Conservation (phyloP, 1,139 yeast genomes). For the Magnusiomyces fungicola region DNA sequence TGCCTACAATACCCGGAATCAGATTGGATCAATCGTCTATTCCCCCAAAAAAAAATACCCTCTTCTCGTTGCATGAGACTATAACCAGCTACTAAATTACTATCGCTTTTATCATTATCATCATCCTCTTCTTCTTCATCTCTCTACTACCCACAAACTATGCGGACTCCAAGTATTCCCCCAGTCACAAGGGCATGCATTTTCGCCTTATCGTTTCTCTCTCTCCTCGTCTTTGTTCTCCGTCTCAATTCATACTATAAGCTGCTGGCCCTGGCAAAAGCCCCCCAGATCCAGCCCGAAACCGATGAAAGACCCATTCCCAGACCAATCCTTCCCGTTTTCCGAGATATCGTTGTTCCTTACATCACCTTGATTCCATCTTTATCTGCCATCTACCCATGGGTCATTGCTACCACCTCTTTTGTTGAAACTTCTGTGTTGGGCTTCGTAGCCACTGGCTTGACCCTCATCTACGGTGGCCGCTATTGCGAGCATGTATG, state of each 20-base stretch:
- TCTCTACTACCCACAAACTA: too few species aligned
- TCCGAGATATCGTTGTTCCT: constrained; percentile 47
- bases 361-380: constrained; percentile 65
- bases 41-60: too few species aligned
- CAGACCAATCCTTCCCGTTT: constrained; percentile 19
- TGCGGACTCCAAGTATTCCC: too few species aligned
- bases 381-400: constrained; percentile 54
- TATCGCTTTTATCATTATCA: too few species aligned
- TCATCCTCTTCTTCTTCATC: too few species aligned
- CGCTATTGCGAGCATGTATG: constrained; percentile 46
- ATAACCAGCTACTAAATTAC: too few species aligned
- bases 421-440: constrained; percentile 60
- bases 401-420: constrained; percentile 67
- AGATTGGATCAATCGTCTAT: too few species aligned
- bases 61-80: too few species aligned
- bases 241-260: constrained; percentile 26
- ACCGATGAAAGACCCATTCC: constrained; percentile 11
- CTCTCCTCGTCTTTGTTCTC: constrained; percentile 29
- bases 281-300: constrained; percentile 11
- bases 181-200: constrained; percentile 36
- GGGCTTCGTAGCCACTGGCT: constrained; percentile 43
- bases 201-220: constrained; percentile 27
- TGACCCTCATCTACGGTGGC: constrained; percentile 49
- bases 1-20: too few species aligned
- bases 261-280: constrained; percentile 16